Evolutionary conservation across 352 stramenopile species (phyloP).

Genomic region (Achlya hypogyna): DNA sequence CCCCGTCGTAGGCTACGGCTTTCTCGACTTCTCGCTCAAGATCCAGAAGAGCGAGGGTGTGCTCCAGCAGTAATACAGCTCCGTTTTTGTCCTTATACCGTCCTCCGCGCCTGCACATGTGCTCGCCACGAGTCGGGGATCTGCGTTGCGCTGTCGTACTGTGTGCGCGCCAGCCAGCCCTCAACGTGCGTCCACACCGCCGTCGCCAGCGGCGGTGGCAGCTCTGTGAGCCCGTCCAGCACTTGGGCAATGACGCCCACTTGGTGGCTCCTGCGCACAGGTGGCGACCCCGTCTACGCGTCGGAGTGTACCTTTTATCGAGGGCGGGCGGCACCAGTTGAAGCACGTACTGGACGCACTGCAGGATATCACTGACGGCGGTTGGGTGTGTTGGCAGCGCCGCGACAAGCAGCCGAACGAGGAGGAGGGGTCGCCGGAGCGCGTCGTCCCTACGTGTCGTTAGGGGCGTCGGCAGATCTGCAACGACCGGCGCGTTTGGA

Average conservation of each 20-base stretch:
- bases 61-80: slow-evolving; percentile 25
- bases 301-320: background rate
- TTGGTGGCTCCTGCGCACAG: background rate
- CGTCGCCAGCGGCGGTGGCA: background rate
- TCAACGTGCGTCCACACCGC: background rate
- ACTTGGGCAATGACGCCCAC: background rate
- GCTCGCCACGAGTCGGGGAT: background rate
- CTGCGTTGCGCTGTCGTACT: background rate
- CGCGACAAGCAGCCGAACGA: background rate
- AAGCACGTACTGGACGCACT: slow-evolving; percentile 2
- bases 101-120: background rate
- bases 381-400: background rate
- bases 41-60: slow-evolving; percentile 83
- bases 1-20: slow-evolving; percentile 73
- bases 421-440: background rate
- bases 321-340: background rate
- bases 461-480: background rate
- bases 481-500: background rate
- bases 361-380: background rate
- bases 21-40: slow-evolving; percentile 97
- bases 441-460: background rate
- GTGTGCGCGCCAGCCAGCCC: background rate
- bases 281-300: background rate
- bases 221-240: background rate
- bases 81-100: background rate